Evolutionary conservation across 1,284 basidiomycete genomes (phyloP).

Genomic region (Tilletia setariae): DNA sequence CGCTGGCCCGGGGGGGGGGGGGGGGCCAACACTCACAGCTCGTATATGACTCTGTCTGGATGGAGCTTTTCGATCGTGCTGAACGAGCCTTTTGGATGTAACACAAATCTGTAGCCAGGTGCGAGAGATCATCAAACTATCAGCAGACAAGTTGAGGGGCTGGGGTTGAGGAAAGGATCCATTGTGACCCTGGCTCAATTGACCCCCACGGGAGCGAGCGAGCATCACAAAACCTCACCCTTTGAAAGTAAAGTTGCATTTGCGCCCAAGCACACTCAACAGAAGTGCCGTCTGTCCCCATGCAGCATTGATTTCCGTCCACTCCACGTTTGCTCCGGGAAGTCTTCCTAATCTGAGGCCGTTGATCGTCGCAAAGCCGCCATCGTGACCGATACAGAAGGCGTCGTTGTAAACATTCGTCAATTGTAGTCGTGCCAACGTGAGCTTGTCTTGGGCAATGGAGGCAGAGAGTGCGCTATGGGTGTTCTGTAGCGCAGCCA

Average conservation of each 20-base stretch:
- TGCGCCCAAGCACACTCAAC: constrained; percentile 69
- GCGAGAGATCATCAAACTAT: no score
- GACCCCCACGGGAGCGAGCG: neutral
- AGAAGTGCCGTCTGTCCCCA: constrained; percentile 95
- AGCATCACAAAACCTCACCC: constrained; percentile 13
- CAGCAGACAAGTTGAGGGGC: no score
- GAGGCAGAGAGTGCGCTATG: constrained; percentile 70
- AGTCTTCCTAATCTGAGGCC: constrained; percentile 85
- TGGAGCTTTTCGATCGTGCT: constrained; percentile 29
- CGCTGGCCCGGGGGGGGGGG: no score
- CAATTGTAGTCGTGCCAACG: constrained; percentile 77
- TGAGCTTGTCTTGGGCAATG: constrained; percentile 54
- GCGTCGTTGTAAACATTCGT: constrained; percentile 99
- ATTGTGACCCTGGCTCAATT: no score
- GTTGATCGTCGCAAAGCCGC: constrained; percentile 91
- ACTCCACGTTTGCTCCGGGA: constrained; percentile 70
- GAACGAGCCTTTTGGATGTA: constrained; percentile 43
- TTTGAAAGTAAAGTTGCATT: constrained; percentile 27
- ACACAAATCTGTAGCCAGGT: constrained; percentile 27
- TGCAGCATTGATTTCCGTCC: constrained; percentile 97
- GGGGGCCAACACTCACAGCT: constrained; percentile 41
- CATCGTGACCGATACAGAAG: constrained; percentile 94
- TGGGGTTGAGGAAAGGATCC: no score
- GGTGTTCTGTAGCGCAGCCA: constrained; percentile 67
- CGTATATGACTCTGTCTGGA: constrained; percentile 27